Percentiles rank a stretch among this genome's conserved stretches.
These are phyloP conservation scores for Chalara sp. DNA, from an alignment of 2,329 filamentous ascomycete species.

Conservation along the genomic window DNA sequence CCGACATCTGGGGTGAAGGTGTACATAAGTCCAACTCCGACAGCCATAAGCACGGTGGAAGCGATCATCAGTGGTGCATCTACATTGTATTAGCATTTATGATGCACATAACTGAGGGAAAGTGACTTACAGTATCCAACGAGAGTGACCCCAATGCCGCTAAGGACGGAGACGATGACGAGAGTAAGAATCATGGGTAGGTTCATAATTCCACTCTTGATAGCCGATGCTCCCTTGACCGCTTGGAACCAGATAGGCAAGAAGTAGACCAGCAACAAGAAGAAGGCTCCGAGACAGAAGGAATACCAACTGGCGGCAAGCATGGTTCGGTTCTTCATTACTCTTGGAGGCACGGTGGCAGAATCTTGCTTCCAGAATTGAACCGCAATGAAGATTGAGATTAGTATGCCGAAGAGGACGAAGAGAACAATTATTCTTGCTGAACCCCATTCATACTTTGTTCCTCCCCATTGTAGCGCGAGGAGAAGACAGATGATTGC, in stretches of 20 bases:
- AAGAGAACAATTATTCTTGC: constrained; percentile 29
- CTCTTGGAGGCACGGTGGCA: constrained; percentile 34
- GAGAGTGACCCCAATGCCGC: constrained; percentile 24
- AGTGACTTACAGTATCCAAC: constrained; percentile 39
- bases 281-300: constrained; percentile 28
- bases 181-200: constrained; percentile 28
- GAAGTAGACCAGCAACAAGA: constrained; percentile 36
- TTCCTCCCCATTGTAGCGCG: constrained; percentile 34
- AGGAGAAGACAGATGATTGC: constrained; percentile 31
- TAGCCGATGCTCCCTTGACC: constrained; percentile 35
- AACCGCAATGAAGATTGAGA: constrained; percentile 25
- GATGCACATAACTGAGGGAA: background rate
- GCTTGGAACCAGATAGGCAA: constrained; percentile 44
- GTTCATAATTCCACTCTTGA: constrained; percentile 37
- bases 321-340: constrained; percentile 32
- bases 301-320: constrained; percentile 26
- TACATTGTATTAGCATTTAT: background rate
- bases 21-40: constrained; percentile 44
- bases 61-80: constrained; percentile 50
- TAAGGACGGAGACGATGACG: constrained; percentile 18
- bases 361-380: constrained; percentile 32
- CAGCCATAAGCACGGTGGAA: constrained; percentile 35
- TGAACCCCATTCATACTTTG: constrained; percentile 29
- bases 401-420: constrained; percentile 23
- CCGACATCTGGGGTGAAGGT: constrained; percentile 42